Conservation (phyloP, 805 yeast genomes). For the Kregervanrija delftensis region DNA sequence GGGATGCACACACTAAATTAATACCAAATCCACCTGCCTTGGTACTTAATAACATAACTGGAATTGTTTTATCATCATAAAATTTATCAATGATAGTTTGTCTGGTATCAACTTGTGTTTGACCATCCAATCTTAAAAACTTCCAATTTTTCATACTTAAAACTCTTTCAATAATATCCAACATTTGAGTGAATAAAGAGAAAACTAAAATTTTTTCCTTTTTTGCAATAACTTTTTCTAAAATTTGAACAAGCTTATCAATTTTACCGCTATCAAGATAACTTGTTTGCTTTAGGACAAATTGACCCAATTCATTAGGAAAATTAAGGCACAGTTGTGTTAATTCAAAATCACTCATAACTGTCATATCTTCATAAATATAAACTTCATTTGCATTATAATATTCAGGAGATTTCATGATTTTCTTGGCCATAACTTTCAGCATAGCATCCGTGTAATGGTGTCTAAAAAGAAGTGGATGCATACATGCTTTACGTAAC, state of each 20-base stretch:
- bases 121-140: slow-evolving; percentile 87
- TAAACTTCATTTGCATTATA: slow-evolving; percentile 64
- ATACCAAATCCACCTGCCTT: slow-evolving; percentile 99
- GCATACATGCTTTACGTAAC: slow-evolving; percentile 86
- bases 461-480: slow-evolving; percentile 77
- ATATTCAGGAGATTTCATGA: slow-evolving; percentile 78
- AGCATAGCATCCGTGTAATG: slow-evolving; percentile 51
- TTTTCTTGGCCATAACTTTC: slow-evolving; percentile 63
- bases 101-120: slow-evolving; percentile 85
- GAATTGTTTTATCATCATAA: slow-evolving; percentile 73
- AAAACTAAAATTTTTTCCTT: slow-evolving; percentile 72
- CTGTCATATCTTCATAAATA: slow-evolving; percentile 90
- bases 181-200: slow-evolving; percentile 86
- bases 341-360: slow-evolving; percentile 88
- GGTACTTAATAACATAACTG: slow-evolving; percentile 83
- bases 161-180: slow-evolving; percentile 80
- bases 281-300: slow-evolving; percentile 44
- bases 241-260: slow-evolving; percentile 42
- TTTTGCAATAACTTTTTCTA: slow-evolving; percentile 47
- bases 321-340: slow-evolving; percentile 67
- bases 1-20: slow-evolving; percentile 90
- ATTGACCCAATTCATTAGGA: slow-evolving; percentile 54
- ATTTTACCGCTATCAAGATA: slow-evolving; percentile 72
- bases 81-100: slow-evolving; percentile 88
- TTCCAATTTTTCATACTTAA: slow-evolving; percentile 56